Base-by-base conservation (phyloP, 2,329 filamentous ascomycete species). In the Blastomyces gilchristii region DNA sequence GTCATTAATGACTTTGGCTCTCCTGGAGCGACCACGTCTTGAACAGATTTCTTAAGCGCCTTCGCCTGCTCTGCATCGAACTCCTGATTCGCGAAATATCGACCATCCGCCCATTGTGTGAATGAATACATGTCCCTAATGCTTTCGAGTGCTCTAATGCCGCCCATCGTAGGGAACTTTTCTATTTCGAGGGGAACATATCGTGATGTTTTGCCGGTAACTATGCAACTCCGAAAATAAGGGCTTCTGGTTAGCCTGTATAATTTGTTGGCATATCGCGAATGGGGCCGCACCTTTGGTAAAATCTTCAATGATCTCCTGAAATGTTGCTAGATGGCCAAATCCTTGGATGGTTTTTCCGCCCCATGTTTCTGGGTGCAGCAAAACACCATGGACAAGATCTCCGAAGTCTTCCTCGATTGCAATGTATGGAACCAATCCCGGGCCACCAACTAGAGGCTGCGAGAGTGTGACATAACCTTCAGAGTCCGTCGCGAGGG, bases 351-450 rank as follows among this genome's bases (percentile, higher is more conserved):
- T 22, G 11, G 34, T 12, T 39, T 61, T 53, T 12, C 60, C 60
- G 16, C 34, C 16, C 37, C 49, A 61, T 28, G 49, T 56, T 43
- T 18, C 47, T 39, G 60, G 34, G 34, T 61, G 2, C 14, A 61
- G 14, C 47, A 61, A 43, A 25, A 61, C 47, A 6, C 60, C 60
- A 14, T 61, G 60, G 6, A 61, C 60, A 31, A 61, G 50, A 45
- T 61, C 60, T 31, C 60, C 60, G 25, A 37, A 61, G 39, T 61
- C 60, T n/a, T 61, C 60, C 12, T 56, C 47, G 12, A 61, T 61
- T 28, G 47, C n/a, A 52, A 61, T 53, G 25, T 28, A 61, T 16
- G 60, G 60, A 9, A 61, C 37, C 28, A 52, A 9, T 12, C 49
- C 60, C 7, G 22, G 25, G 8, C 60, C 60, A 22, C 60, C 60